These are phyloP conservation scores for Leccinum griseonigrum DNA, from an alignment of 1,284 basidiomycete genomes.

Conservation along the genomic window DNA sequence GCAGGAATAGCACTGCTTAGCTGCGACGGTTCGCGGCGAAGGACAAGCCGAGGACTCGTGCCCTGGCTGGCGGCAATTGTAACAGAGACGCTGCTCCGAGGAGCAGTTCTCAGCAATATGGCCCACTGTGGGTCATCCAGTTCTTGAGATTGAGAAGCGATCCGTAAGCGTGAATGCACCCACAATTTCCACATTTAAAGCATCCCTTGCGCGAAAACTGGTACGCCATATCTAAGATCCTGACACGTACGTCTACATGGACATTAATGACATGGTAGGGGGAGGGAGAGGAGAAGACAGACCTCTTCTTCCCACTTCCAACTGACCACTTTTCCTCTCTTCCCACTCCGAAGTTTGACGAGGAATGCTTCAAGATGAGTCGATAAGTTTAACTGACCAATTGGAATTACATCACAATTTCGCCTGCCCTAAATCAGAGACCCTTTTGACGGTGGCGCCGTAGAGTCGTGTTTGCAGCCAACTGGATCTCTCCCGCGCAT, in stretches of 20 bases:
- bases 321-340: slow-evolving; percentile 43
- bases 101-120: slow-evolving; percentile 91
- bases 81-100: slow-evolving; percentile 84
- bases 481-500: slow-evolving; percentile 4
- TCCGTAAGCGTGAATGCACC: slow-evolving; percentile 36
- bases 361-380: slow-evolving; percentile 36
- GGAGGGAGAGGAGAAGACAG: slow-evolving; percentile 11
- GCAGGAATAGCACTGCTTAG: slow-evolving; percentile 62
- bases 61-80: slow-evolving; percentile 88
- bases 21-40: slow-evolving; percentile 68
- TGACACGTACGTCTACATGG: slow-evolving; percentile 19
- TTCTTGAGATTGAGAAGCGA: slow-evolving; percentile 14
- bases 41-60: slow-evolving; percentile 90
- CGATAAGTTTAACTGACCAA: slow-evolving; percentile 25
- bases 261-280: slow-evolving; percentile 9
- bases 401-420: slow-evolving; percentile 19
- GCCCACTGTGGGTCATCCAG: slow-evolving; percentile 56
- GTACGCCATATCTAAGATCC: slow-evolving; percentile 60
- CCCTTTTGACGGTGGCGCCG: slow-evolving; percentile 29
- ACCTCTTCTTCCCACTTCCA: slow-evolving; percentile 46
- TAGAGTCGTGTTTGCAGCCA: background rate
- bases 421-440: slow-evolving; percentile 35
- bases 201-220: slow-evolving; percentile 81
- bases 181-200: slow-evolving; percentile 83
- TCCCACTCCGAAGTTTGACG: slow-evolving; percentile 39